Evolutionary conservation across 2,329 filamentous ascomycete species (phyloP).

Genomic region (Talaromyces sp.): DNA sequence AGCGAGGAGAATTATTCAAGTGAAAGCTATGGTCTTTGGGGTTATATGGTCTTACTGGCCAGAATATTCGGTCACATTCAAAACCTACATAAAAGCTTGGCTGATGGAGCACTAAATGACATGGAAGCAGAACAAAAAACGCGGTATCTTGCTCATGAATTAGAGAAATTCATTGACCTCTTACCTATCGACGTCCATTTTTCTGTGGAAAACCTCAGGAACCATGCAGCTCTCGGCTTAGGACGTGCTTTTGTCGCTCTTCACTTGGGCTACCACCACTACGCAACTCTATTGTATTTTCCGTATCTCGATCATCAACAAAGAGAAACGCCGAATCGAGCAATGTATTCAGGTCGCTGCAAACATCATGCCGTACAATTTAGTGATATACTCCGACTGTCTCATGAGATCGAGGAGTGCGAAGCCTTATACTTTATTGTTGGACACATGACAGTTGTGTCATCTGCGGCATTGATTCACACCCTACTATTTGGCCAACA

Average conservation of each 20-base stretch:
- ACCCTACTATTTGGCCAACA: conserved; percentile 42
- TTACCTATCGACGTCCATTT: neutral
- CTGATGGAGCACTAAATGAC: neutral
- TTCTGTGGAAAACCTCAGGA: conserved; percentile 37
- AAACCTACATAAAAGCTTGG: neutral
- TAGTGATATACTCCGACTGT: neutral
- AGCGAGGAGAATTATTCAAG: neutral
- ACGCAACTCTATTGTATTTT: conserved; percentile 48
- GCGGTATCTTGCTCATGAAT: neutral
- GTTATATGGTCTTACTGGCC: neutral
- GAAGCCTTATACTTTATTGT: conserved; percentile 47
- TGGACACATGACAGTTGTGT: conserved; percentile 48
- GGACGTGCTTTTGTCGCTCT: conserved; percentile 46
- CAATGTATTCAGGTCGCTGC: conserved; percentile 38
- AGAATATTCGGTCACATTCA: neutral
- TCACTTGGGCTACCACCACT: conserved; percentile 50
- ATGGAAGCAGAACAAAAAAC: neutral
- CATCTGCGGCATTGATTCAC: conserved; percentile 49
- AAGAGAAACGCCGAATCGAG: neutral
- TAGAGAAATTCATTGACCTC: neutral
- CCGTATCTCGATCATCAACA: conserved; percentile 39
- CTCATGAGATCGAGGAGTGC: conserved; percentile 28
- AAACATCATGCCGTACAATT: conserved; percentile 38
- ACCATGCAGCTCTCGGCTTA: conserved; percentile 38
- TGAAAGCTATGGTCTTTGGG: neutral